phyloP scores from a whole-genome alignment of 2,329 filamentous ascomycete species.

The Apiospora marii region DNA sequence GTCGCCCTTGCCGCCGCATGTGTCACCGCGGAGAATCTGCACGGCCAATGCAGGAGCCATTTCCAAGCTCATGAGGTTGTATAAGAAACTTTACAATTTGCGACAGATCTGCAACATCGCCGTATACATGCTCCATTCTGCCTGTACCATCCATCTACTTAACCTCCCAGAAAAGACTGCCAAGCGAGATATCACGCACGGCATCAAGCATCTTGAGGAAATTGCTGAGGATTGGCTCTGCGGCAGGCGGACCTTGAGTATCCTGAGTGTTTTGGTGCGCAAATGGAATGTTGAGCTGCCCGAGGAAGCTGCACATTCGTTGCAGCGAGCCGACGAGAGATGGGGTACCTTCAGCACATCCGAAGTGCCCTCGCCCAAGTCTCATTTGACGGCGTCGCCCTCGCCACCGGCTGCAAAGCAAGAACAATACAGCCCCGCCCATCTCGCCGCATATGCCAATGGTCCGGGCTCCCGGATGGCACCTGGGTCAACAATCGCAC shows the following conservation, averaged over 20 bases:
- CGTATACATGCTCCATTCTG: constrained; percentile 93
- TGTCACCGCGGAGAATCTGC: constrained; percentile 90
- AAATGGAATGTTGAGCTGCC: constrained; percentile 92
- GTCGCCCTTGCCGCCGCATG: constrained; percentile 84
- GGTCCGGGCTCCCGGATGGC: constrained; percentile 1
- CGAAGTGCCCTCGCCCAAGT: constrained; percentile 64
- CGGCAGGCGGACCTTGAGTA: constrained; percentile 82
- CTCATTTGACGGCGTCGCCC: constrained; percentile 35
- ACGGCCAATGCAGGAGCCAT: constrained; percentile 89
- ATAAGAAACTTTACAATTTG: constrained; percentile 90
- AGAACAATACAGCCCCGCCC: constrained; percentile 4
- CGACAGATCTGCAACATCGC: constrained; percentile 96
- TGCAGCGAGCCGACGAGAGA: constrained; percentile 81
- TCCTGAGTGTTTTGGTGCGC: constrained; percentile 83
- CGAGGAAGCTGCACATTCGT: constrained; percentile 78
- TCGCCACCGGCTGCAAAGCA: constrained; percentile 39
- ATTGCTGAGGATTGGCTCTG: constrained; percentile 96
- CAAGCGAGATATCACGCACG: constrained; percentile 86
- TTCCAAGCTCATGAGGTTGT: constrained; percentile 92
- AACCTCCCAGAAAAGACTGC: constrained; percentile 94
- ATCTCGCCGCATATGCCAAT: not conserved
- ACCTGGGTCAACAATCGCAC: not conserved
- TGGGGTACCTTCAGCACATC: constrained; percentile 76
- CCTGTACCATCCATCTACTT: constrained; percentile 92
- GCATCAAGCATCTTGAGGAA: constrained; percentile 90